Conservation (phyloP, 169 alveolate species). For the Cryptosporidium tyzzeri region DNA sequence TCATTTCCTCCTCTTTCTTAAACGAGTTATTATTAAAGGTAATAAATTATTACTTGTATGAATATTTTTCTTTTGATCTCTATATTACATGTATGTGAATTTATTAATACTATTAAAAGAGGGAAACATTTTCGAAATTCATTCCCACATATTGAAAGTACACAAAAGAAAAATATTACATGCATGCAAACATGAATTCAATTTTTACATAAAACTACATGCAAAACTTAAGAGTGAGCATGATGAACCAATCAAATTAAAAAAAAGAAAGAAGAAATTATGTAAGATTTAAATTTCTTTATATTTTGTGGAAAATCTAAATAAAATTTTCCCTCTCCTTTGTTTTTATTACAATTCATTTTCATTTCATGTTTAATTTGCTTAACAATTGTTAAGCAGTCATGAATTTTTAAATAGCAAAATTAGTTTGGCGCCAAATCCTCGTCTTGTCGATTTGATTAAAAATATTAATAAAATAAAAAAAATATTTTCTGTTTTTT, state of each 20-base stretch:
- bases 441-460: neutral
- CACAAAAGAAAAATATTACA: neutral
- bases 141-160: neutral
- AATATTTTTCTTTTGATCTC: neutral
- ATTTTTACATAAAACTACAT: neutral
- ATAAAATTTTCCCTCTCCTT: no score
- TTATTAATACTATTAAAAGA: neutral
- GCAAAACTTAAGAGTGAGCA: neutral
- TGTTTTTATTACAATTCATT: no score
- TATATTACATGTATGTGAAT: neutral
- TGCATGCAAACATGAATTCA: slow-evolving; percentile 2
- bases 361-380: no score
- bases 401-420: no score
- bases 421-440: neutral
- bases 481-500: neutral
- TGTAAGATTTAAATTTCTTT: no score
- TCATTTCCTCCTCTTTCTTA: slow-evolving; percentile 18
- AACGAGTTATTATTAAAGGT: neutral
- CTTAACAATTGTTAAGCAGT: no score
- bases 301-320: no score
- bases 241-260: neutral
- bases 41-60: neutral
- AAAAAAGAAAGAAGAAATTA: neutral
- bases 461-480: no score
- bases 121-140: neutral